These are phyloP conservation scores for Penstemon davidsonii DNA, from an alignment of 257 asterid species.

Conservation along the genomic window DNA sequence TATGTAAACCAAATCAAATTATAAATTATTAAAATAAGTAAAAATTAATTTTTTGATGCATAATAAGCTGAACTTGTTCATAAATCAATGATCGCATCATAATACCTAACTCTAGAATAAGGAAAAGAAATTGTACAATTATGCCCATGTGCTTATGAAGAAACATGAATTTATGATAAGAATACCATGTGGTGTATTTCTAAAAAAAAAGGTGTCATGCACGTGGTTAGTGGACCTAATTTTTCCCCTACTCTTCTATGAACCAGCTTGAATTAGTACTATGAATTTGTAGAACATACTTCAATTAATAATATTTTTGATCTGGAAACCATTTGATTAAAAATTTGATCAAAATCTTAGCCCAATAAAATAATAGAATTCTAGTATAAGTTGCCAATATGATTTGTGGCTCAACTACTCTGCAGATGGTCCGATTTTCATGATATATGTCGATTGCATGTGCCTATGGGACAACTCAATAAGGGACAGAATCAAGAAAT, in stretches of 20 bases:
- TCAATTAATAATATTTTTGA: conserved; percentile 14
- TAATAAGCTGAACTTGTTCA: background rate
- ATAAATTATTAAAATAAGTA: too few species aligned
- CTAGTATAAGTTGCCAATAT: conserved; percentile 30
- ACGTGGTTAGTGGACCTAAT: conserved; percentile 56
- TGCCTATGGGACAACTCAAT: background rate
- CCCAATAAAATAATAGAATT: conserved; percentile 23
- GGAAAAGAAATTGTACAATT: conserved; percentile 23
- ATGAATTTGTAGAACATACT: conserved; percentile 21
- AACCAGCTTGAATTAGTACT: conserved; percentile 22
- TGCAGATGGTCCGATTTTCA: conserved; percentile 8
- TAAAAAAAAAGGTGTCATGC: conserved; percentile 27
- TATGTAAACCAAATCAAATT: too few species aligned
- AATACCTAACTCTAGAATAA: background rate
- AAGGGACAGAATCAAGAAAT: too few species aligned
- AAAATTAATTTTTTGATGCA: too few species aligned
- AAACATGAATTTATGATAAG: conserved; percentile 28
- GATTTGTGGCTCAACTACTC: conserved; percentile 34
- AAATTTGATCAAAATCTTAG: conserved; percentile 23
- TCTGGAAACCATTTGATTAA: conserved; percentile 28
- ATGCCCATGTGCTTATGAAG: conserved; percentile 35
- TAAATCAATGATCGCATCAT: too few species aligned
- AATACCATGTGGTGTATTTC: conserved; percentile 18
- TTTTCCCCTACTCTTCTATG: conserved; percentile 19
- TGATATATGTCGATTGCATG: conserved; percentile 14